Base-by-base conservation (phyloP, 106 monocot species). In the Dioscorea alata region DNA sequence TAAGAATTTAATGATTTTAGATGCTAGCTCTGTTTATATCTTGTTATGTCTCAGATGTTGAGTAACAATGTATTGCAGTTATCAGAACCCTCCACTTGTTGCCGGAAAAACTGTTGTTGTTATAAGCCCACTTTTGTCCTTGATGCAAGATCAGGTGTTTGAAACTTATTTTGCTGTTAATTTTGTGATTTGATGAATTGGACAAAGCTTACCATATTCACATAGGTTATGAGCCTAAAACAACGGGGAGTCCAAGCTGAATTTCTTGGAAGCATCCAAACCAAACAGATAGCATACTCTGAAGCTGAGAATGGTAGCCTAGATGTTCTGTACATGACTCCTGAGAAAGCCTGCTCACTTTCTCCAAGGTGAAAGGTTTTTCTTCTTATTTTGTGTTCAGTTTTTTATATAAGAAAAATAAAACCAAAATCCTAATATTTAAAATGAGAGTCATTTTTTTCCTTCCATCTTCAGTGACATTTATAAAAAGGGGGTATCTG, bases 131-230 rank as follows among this genome's bases (percentile, higher is more conserved):
- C 81, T 99, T 74, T 70, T 99, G 48, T 73, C 99, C 32, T 79
- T 99, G 71, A 99, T 99, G 87, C 99, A 99, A 81, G 99, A 99
- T 83, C 99, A 99, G 87, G 97, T 90, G 77, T 52, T 33, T 32
- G 17, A 23, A 19, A 4, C 24, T 13, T 8, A 32, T 23, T 57
- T 15, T 48, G 4, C n/a, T 2, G 28, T 28, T 28, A 28, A 1
- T 42, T 42, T 42, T 42, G 42, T 0, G 6, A 3, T 8, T 8
- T 42, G 42, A 42, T 42, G 6, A 8, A 10, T 42, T 42, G 0
- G 10, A 42, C 42, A 42, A 42, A 42, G 42, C 42, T 42, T 10
- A 42, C 42, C 71, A 20, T 58, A 35, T 61, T 50, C 54, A 21
- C 23, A 68, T 50, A 99, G 92, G 99, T 99, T 33, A 99, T 93